Conservation (phyloP, 768 basidiomycete species). For the Hericium coralloides region DNA sequence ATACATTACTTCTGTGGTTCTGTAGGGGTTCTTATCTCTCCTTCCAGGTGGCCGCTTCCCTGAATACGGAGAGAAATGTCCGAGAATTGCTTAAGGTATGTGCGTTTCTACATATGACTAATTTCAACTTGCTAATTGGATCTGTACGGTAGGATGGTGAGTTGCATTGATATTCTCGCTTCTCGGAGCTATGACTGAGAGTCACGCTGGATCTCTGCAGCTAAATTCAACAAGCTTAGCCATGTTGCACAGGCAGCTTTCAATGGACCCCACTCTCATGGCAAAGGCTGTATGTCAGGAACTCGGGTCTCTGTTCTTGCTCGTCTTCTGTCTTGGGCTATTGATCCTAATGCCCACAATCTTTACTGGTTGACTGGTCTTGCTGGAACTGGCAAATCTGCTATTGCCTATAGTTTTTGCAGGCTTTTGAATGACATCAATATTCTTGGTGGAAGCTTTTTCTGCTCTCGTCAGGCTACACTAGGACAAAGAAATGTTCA, state of each 20-base stretch:
- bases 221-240: neutral
- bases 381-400: neutral
- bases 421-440: neutral
- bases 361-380: neutral
- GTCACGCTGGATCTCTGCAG: too few relatives aligned
- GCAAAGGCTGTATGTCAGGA: neutral
- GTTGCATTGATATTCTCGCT: too few relatives aligned
- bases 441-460: neutral
- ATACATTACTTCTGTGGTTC: too few relatives aligned
- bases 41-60: too few relatives aligned
- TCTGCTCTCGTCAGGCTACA: neutral
- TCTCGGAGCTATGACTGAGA: too few relatives aligned
- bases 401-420: neutral
- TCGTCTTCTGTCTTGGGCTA: neutral
- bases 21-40: too few relatives aligned
- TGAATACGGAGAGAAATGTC: too few relatives aligned
- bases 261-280: neutral
- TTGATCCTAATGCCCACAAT: neutral
- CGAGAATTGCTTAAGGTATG: too few relatives aligned
- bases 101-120: too few relatives aligned
- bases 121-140: too few relatives aligned
- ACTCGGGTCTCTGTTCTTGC: neutral
- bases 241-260: neutral
- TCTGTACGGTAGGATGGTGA: neutral
- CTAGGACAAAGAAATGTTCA: too few relatives aligned